These are phyloP conservation scores for Camelina hispida DNA, from an alignment of 345 rosid species.

Conservation along the genomic window DNA sequence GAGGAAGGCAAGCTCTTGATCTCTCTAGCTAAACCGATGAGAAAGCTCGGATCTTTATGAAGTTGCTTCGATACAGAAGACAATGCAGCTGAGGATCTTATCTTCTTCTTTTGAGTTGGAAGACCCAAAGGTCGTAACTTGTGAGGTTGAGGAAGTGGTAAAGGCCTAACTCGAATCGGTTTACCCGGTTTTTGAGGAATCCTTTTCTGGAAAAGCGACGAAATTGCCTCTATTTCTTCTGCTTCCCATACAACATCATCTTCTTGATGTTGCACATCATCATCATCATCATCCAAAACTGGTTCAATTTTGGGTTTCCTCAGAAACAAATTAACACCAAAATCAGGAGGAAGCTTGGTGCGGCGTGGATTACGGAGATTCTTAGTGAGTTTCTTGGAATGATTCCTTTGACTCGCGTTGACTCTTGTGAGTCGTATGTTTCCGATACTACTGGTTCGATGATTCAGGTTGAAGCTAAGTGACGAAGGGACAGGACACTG, in stretches of 20 bases:
- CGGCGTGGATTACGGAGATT: conserved; percentile 73
- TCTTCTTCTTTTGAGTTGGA: conserved; percentile 62
- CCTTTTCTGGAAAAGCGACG: conserved; percentile 76
- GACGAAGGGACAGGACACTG: conserved; percentile 32
- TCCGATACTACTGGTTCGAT: neutral
- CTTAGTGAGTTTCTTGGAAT: conserved; percentile 56
- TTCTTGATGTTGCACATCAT: conserved; percentile 40
- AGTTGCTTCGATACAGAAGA: conserved; percentile 50
- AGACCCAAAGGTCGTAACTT: conserved; percentile 69
- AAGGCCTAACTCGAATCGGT: conserved; percentile 61
- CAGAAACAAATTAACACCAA: conserved; percentile 80
- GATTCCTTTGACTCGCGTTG: conserved; percentile 42
- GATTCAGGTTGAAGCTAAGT: conserved; percentile 35
- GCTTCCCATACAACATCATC: conserved; percentile 61
- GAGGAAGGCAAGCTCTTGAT: conserved; percentile 53
- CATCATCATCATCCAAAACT: neutral
- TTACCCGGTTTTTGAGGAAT: conserved; percentile 78
- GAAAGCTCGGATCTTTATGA: conserved; percentile 65
- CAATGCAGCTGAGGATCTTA: conserved; percentile 40
- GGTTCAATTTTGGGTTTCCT: conserved; percentile 53
- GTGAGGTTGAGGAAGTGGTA: conserved; percentile 81
- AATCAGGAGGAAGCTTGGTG: conserved; percentile 77
- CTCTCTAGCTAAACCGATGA: conserved; percentile 70
- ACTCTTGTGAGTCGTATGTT: conserved; percentile 17
- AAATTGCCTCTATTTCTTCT: conserved; percentile 73